Base-by-base conservation (phyloP, 208 protist genomes). In the Trypanosoma theileri region DNA sequence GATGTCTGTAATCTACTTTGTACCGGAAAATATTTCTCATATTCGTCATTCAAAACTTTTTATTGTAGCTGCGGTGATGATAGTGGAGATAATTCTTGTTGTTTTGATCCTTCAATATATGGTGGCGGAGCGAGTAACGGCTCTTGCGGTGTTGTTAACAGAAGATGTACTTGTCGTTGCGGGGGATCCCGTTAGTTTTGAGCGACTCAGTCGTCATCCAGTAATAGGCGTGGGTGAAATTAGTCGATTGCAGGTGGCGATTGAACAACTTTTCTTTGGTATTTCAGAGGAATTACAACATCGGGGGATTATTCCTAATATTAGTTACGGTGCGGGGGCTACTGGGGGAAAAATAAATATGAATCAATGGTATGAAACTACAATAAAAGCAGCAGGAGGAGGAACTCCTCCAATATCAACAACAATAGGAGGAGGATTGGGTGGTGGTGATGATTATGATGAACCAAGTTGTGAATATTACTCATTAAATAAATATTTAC, bases 241-340 rank as follows among this genome's bases (percentile, higher is more conserved):
- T 22, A 54, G 44, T 52, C 16, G 6, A 24, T 46, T 72, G 41
- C 56, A 72, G 24, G 4, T 72, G 45, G 40, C 67, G 6, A 65
- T 72, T 42, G 50, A 61, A 41, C 67, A 65, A 26, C n/a, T 66
- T 0, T 72, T 58, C 57, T 60, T 54, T 64, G 67, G 31, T 0
- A 46, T 59, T 14, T 48, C 54, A 4, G 26, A 19, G 13, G 53
- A 54, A 22, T 40, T 58, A 21, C 22, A 54, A 17, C 35, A 21
- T 28, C 54, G 52, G 14, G 64, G 64, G 2, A 16, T 61, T 42
- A 35, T 59, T 59, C 55, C 55, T 10, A 14, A 44, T 42, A 42
- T 69, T 14, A 64, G 42, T 53, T 3, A 53, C 59, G 59, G 59
- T 12, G 22, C 17, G 28, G 52, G 35, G 10, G 21, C 42, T 24